phyloP scores from a whole-genome alignment of 257 asterid species.

The Rubia yunnanensis region DNA sequence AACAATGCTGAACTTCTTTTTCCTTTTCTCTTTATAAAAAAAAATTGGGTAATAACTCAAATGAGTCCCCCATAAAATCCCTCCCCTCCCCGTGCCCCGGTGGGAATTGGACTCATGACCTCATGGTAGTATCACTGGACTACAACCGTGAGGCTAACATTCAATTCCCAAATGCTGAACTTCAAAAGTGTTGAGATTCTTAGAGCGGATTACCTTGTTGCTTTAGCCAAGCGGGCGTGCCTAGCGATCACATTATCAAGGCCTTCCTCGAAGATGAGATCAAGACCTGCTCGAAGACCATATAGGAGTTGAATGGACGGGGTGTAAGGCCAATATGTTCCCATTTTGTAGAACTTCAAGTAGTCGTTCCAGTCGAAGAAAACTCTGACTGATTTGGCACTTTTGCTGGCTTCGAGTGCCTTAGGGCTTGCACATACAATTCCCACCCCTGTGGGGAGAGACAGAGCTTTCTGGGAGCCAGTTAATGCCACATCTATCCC shows the following conservation, averaged over 20 bases:
- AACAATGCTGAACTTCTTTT: not conserved
- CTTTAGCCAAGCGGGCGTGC: constrained; percentile 82
- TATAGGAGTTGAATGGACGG: constrained; percentile 95
- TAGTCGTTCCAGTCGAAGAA: constrained; percentile 97
- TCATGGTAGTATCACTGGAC: too few relatives aligned
- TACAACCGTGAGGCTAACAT: too few relatives aligned
- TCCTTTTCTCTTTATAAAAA: too few relatives aligned
- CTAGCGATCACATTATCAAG: constrained; percentile 84
- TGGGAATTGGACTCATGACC: too few relatives aligned
- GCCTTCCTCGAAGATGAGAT: constrained; percentile 94
- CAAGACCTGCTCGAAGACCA: constrained; percentile 79
- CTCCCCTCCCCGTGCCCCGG: too few relatives aligned
- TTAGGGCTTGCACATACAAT: constrained; percentile 93
- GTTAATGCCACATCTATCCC: constrained; percentile 95
- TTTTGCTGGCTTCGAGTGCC: constrained; percentile 86
- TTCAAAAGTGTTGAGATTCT: not conserved
- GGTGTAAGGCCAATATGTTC: constrained; percentile 97
- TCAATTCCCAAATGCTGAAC: not conserved
- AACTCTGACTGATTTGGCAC: constrained; percentile 81
- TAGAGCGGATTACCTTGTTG: constrained; percentile 53
- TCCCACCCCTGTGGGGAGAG: constrained; percentile 94
- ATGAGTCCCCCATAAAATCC: too few relatives aligned
- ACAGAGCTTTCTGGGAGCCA: constrained; percentile 93
- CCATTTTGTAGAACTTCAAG: constrained; percentile 84
- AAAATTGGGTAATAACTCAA: too few relatives aligned